Evolutionary conservation across 306 rosid genomes (phyloP), one percentile per base, ranked within the genome.

Genomic region (Pyrus betulifolia): DNA sequence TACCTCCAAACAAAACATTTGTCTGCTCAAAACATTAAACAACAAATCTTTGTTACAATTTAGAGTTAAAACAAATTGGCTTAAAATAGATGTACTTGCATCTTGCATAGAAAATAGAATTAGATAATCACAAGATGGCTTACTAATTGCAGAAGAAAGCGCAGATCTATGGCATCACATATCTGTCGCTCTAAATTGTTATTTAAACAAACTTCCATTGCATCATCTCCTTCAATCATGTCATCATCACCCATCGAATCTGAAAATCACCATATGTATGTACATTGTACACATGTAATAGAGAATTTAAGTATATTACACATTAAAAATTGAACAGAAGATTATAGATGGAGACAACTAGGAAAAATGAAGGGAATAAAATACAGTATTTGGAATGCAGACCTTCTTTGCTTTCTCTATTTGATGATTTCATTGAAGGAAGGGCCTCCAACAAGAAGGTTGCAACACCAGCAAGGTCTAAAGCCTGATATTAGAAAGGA

Each of bases 131-230:
- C 80, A 69, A 62, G 31, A 83, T 74, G 75, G 64, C 75, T 76
- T 90, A 94, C 98, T 85, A 94, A 77, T 85, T 90, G 98, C 81
- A 91, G 80, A 76, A 94, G 98, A 88, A 94, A 94, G 58, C 88
- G 89, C 7, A 89, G 78, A 86, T 91, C 93, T 74, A 94, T 85
- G 64, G 97, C 87, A 80, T 85, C 85, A 83, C 91, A 81, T 60
- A 94, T 94, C 85, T 94, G 96, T 76, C 83, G 85, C 52, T 90
- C 89, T 86, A 94, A 87, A 81, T 89, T 87, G 70, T 75, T 83
- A 85, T 90, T 82, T 86, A 91, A 79, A 61, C 77, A 83, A 42
- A 88, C 59, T 77, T 89, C 91, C 85, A 71, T 80, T 49, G 67
- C 85, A 72, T 91, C 93, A 81, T 89, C 97, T 72, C 80, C 85